A percentile compares a stretch with the other conserved stretches of the same genome.
Conservation (phyloP, 257 asterid genomes). For the Ehretia macrophylla region DNA sequence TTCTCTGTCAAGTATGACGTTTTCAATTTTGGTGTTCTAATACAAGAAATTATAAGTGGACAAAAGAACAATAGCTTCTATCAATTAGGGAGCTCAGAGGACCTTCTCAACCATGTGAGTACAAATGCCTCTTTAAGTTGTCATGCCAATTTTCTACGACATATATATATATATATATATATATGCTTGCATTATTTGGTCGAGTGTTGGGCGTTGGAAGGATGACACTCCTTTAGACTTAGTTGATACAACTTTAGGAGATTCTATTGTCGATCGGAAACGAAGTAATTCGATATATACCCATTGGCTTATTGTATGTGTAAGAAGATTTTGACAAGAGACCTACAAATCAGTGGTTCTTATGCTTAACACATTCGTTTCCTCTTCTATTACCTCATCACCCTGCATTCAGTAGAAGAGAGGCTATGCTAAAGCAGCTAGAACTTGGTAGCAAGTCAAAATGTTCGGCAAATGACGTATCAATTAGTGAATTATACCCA, state of each 20-base stretch:
- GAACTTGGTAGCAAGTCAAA: background rate
- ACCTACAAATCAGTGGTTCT: background rate
- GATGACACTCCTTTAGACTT: background rate
- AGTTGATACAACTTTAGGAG: background rate
- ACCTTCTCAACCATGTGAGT: constrained; percentile 8
- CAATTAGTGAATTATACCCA: background rate
- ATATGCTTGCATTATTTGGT: no score
- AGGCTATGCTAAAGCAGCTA: background rate
- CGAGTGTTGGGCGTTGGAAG: background rate
- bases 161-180: no score
- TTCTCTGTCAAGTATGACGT: constrained; percentile 1
- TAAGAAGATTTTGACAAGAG: background rate
- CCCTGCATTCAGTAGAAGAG: background rate
- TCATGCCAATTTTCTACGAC: no score
- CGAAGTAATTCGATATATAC: background rate
- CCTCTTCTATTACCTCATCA: background rate
- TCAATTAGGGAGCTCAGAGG: background rate
- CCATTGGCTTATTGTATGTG: background rate
- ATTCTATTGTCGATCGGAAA: background rate
- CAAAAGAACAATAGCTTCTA: background rate
- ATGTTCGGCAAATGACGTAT: background rate
- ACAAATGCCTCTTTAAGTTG: background rate
- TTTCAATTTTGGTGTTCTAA: constrained; percentile 3
- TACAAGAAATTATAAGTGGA: constrained; percentile 3
- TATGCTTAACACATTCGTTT: background rate